Percentiles rank a stretch among this genome's conserved stretches.
Conservation (phyloP, 139 green algal species). For the Micromonas commoda region DNA sequence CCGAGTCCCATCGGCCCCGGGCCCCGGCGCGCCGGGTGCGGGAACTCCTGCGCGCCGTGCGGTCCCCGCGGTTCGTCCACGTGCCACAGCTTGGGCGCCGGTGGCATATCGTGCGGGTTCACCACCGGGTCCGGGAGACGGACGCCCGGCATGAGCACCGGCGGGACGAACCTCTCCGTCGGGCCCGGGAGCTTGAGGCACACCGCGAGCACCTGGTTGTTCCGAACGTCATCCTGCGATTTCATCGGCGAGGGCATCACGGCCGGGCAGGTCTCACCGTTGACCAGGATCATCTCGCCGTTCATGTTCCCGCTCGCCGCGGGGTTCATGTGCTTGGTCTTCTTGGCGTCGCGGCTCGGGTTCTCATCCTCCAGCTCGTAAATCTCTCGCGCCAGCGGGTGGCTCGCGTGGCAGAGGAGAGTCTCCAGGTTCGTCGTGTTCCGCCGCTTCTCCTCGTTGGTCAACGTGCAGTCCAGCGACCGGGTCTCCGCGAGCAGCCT, state of each 20-base stretch:
- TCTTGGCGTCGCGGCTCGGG: background rate
- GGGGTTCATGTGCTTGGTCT: conserved; percentile 3
- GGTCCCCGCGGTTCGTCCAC: background rate
- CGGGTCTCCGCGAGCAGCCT: conserved; percentile 55
- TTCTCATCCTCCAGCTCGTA: background rate
- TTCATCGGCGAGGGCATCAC: background rate
- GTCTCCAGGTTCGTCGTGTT: conserved; percentile 23
- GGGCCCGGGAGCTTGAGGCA: background rate
- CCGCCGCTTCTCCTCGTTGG: conserved; percentile 27
- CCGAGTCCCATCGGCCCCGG: background rate
- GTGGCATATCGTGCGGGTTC: background rate
- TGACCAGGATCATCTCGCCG: background rate
- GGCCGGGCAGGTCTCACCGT: background rate
- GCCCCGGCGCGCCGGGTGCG: background rate
- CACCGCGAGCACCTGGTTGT: conserved; percentile 11
- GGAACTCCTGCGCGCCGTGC: background rate
- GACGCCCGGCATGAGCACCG: conserved; percentile 2
- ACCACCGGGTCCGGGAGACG: conserved; percentile 1
- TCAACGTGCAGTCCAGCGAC: conserved; percentile 41
- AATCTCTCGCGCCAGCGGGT: conserved; percentile 1
- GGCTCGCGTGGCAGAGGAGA: background rate
- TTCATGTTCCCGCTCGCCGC: background rate
- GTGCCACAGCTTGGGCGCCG: background rate
- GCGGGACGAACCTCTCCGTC: conserved; percentile 7
- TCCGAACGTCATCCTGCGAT: background rate